phyloP scores from a whole-genome alignment of 2,329 filamentous ascomycete species.

The Huntiella omanensis region DNA sequence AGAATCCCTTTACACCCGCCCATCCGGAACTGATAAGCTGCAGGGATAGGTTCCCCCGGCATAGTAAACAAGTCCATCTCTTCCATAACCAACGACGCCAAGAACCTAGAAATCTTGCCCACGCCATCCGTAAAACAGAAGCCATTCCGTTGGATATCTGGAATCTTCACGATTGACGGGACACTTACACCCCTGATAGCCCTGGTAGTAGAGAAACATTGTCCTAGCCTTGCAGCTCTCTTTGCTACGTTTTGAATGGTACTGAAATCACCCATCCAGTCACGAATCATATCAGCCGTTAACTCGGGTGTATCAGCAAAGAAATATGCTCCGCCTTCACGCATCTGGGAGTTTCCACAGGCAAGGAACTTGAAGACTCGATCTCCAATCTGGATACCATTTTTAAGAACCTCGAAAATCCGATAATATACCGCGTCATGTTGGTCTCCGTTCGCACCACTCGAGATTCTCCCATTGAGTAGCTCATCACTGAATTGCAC shows the following conservation, averaged over 20 bases:
- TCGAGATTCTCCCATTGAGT: conserved; percentile 37
- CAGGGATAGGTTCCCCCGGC: conserved; percentile 33
- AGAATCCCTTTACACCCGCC: conserved; percentile 86
- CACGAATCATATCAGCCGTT: conserved; percentile 57
- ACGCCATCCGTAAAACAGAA: conserved; percentile 81
- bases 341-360: conserved; percentile 87
- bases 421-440: conserved; percentile 58
- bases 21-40: conserved; percentile 78
- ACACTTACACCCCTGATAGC: conserved; percentile 47
- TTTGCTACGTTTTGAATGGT: conserved; percentile 76
- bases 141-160: conserved; percentile 50
- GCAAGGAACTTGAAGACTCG: conserved; percentile 78
- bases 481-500: conserved; percentile 81
- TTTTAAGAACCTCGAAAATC: conserved; percentile 48
- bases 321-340: conserved; percentile 84
- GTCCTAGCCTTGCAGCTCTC: conserved; percentile 71
- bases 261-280: conserved; percentile 71
- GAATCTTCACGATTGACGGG: conserved; percentile 38
- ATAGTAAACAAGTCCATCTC: conserved; percentile 37
- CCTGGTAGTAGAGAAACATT: conserved; percentile 88
- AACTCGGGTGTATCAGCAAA: conserved; percentile 54
- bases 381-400: conserved; percentile 69
- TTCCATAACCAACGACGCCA: conserved; percentile 53
- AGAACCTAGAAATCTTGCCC: conserved; percentile 67
- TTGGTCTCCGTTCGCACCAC: conserved; percentile 30